phyloP scores from a whole-genome alignment of 495 filamentous ascomycete genomes.

The Hypoxylon lienhwacheense region DNA sequence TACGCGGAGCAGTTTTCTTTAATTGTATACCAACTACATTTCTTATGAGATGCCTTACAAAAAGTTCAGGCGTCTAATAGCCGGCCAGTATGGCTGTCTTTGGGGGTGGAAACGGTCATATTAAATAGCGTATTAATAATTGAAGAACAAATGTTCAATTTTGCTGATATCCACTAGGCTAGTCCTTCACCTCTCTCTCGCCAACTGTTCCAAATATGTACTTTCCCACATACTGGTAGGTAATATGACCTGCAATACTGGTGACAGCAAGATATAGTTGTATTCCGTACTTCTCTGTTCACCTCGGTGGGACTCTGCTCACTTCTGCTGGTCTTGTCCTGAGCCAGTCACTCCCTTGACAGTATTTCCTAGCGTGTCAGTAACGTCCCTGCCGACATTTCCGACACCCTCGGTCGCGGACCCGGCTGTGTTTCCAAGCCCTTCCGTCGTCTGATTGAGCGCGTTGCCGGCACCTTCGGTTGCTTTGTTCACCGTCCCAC shows the following conservation, averaged over 20 bases:
- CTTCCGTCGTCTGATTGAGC: conserved; percentile 37
- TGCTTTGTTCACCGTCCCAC: conserved; percentile 41
- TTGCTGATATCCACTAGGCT: no score
- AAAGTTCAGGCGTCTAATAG: no score
- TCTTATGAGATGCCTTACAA: no score
- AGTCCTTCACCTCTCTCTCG: background rate
- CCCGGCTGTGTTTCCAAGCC: conserved; percentile 38
- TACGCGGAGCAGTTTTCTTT: no score
- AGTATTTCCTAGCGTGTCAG: conserved; percentile 28
- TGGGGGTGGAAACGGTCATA: no score
- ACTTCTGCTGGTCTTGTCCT: conserved; percentile 14
- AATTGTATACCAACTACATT: no score
- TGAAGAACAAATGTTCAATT: no score
- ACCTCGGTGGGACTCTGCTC: no score
- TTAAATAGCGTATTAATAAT: no score
- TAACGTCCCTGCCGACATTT: conserved; percentile 31
- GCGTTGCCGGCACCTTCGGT: conserved; percentile 40
- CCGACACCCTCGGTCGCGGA: conserved; percentile 38
- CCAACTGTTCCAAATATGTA: background rate
- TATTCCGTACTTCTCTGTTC: no score
- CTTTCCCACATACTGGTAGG: background rate
- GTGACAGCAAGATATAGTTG: background rate
- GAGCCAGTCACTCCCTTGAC: conserved; percentile 24
- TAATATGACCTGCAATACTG: background rate
- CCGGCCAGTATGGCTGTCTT: no score